Percentiles rank a stretch among this genome's conserved stretches.
Conservation (phyloP, 305 asterid species). For the Andrographis paniculata region DNA sequence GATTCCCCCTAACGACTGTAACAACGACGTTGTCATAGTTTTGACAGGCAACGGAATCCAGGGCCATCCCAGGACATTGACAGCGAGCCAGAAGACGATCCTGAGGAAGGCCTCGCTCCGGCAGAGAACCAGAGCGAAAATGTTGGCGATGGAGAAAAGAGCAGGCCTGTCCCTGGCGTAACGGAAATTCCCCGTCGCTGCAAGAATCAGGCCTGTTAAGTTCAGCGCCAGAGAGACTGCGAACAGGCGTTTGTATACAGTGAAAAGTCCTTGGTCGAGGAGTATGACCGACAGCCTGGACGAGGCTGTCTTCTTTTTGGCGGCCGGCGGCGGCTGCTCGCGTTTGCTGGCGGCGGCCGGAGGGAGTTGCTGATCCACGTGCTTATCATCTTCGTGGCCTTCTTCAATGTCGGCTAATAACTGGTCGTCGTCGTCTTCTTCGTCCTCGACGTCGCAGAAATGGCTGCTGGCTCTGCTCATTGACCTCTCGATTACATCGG, state of each 20-base stretch:
- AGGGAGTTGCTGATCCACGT: no score
- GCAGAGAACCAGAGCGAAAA: slow-evolving; percentile 47
- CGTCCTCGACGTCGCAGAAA: slow-evolving; percentile 33
- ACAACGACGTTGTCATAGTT: slow-evolving; percentile 37
- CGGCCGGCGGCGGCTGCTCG: background rate
- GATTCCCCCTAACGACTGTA: slow-evolving; percentile 62
- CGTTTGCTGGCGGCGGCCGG: background rate
- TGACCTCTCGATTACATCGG: slow-evolving; percentile 24
- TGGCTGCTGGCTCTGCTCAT: slow-evolving; percentile 40
- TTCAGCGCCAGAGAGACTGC: slow-evolving; percentile 37
- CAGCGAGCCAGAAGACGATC: slow-evolving; percentile 51
- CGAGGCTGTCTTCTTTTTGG: slow-evolving; percentile 15
- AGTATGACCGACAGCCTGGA: slow-evolving; percentile 49
- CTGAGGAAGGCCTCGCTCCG: slow-evolving; percentile 61
- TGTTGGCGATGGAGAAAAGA: slow-evolving; percentile 48
- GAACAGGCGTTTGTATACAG: slow-evolving; percentile 57
- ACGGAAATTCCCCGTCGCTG: slow-evolving; percentile 33
- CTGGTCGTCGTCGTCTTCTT: slow-evolving; percentile 13
- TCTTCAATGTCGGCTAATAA: slow-evolving; percentile 30
- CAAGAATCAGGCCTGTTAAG: slow-evolving; percentile 35
- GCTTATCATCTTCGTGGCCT: slow-evolving; percentile 17
- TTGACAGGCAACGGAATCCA: slow-evolving; percentile 49
- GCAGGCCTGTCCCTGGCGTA: slow-evolving; percentile 42
- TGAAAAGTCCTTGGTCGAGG: slow-evolving; percentile 74
- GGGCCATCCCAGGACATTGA: slow-evolving; percentile 38